phyloP scores from a whole-genome alignment of 129 eudicot species.

The Lactuca saligna region DNA sequence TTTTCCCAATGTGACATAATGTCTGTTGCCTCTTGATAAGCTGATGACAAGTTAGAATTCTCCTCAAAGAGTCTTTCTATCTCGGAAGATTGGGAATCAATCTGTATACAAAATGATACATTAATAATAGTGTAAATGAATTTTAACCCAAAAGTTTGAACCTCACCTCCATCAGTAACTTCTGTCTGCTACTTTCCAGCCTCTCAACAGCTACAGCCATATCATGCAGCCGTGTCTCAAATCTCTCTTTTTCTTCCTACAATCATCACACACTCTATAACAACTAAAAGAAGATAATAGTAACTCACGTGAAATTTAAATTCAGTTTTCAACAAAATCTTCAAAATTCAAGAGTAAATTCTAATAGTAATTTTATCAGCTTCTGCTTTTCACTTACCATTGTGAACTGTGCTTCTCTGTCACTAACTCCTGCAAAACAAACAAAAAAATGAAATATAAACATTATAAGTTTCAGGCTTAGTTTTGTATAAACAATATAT shows the following conservation, averaged over 20 bases:
- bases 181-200: slow-evolving; percentile 87
- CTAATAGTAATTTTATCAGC: background rate
- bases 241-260: slow-evolving; percentile 90
- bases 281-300: background rate
- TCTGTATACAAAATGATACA: slow-evolving; percentile 36
- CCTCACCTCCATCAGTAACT: slow-evolving; percentile 74
- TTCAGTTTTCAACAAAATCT: no score
- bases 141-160: slow-evolving; percentile 11
- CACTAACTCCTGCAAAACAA: slow-evolving; percentile 52
- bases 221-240: slow-evolving; percentile 85
- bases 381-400: slow-evolving; percentile 41
- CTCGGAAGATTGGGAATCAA: slow-evolving; percentile 96
- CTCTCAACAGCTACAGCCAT: slow-evolving; percentile 94
- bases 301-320: no score
- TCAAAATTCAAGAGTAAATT: background rate
- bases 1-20: slow-evolving; percentile 76
- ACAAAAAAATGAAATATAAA: background rate
- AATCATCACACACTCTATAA: slow-evolving; percentile 18
- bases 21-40: slow-evolving; percentile 78
- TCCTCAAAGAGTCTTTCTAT: slow-evolving; percentile 96
- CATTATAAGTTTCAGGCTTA: slow-evolving; percentile 4
- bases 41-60: slow-evolving; percentile 73
- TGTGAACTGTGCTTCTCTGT: slow-evolving; percentile 46
- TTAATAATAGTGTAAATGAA: background rate
- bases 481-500: background rate